Base-by-base conservation (phyloP, 495 filamentous ascomycete genomes). In the Bryoglossum gracile region DNA sequence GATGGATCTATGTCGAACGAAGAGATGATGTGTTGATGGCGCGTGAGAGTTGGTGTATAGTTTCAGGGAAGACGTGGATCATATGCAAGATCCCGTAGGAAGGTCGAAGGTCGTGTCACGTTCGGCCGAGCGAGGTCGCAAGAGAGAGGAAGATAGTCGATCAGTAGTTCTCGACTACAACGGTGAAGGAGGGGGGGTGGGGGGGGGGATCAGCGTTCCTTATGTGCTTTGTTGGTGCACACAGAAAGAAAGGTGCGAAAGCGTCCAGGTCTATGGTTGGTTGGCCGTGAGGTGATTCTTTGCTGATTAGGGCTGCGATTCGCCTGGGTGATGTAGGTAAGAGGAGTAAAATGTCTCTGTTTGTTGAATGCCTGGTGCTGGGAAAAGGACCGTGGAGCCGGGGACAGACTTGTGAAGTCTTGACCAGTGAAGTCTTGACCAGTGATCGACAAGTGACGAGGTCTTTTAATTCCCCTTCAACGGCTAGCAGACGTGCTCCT, bases 171-270 rank as follows among this genome's bases (percentile, higher is more conserved):
- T 13, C 13, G 69, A 67, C 49, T 55, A 19, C 50, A 48, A 30
- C 75, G 73, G 75, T 73, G n/a, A n/a, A n/a, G n/a, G n/a, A n/a
- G n/a, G n/a, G n/a, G n/a, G n/a, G n/a, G n/a, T n/a, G n/a, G n/a
- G n/a, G n/a, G n/a, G n/a, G n/a, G 49, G 79, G 82, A 86, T 86
- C 81, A 82, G 78, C 82, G 78, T 73, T 75, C 75, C 78, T 84
- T 86, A 84, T 81, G 81, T 84, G 72, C 72, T 66, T 34, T 46
- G 48, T 48, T 25, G 42, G 46, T 49, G 56, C 30, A 50, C 40
- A 6, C n/a, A n/a, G n/a, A 30, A 50, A 36, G 11, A 28, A 23
- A 23, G n/a, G n/a, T 19, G n/a, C 9, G 30, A 37, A 25, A 26
- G 23, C 28, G 28, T 43, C 51, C 46, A 51, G 24, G 44, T 16